Evolutionary conservation across 148 eudicot species (phyloP).

Genomic region (Cornus kousa): DNA sequence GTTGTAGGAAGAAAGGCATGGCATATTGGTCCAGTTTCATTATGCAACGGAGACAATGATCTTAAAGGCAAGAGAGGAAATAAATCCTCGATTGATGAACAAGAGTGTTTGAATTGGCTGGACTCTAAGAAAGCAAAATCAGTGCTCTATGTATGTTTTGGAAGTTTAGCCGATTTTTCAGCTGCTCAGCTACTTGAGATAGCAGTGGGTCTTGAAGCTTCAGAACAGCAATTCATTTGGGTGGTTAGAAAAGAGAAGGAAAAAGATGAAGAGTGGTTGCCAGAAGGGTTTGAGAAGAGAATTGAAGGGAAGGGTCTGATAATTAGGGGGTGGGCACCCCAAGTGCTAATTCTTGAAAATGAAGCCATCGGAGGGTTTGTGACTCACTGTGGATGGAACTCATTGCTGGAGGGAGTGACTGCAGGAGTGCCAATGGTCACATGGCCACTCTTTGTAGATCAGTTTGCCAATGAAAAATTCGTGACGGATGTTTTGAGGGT

Average conservation of each 20-base stretch:
- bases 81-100: slow-evolving; percentile 5
- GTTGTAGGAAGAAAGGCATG: slow-evolving; percentile 20
- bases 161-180: slow-evolving; percentile 8
- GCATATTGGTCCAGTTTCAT: slow-evolving; percentile 36
- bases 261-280: slow-evolving; percentile 13
- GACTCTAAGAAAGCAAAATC: slow-evolving; percentile 23
- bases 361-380: slow-evolving; percentile 20
- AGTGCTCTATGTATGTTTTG: slow-evolving; percentile 24
- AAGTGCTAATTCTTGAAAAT: slow-evolving; percentile 19
- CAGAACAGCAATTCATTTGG: slow-evolving; percentile 26
- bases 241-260: slow-evolving; percentile 15
- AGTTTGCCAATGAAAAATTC: slow-evolving; percentile 20
- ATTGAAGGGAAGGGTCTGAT: slow-evolving; percentile 16
- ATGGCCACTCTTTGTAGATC: slow-evolving; percentile 22
- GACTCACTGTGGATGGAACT: slow-evolving; percentile 30
- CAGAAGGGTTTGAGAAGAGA: slow-evolving; percentile 15
- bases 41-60: slow-evolving; percentile 12
- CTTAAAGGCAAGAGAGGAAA: slow-evolving; percentile 14
- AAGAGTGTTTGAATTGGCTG: slow-evolving; percentile 19
- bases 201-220: slow-evolving; percentile 23
- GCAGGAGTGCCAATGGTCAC: slow-evolving; percentile 18
- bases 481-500: slow-evolving; percentile 10
- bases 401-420: slow-evolving; percentile 18
- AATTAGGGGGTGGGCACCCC: slow-evolving; percentile 28
- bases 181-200: slow-evolving; percentile 19